Evolutionary conservation across 129 eudicot species (phyloP), one percentile per base, ranked within the genome.

Genomic region (Solidago caesia): DNA sequence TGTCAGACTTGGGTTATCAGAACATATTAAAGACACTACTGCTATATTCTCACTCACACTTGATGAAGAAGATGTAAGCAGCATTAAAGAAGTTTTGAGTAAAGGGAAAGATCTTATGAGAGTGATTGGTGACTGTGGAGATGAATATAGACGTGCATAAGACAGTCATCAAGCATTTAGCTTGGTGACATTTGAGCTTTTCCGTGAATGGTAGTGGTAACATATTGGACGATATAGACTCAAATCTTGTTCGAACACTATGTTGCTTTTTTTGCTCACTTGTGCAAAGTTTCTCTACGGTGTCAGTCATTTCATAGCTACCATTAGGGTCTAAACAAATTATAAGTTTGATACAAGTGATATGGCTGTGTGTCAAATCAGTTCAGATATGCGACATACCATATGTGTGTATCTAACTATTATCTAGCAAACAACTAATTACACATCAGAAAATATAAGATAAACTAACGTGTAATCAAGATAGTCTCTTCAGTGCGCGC

Each of bases 111-210:
- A 95, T 84, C 90, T 95, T 21, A 77, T 84, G 73, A 79, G 74
- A 77, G 77, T 95, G 45, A 95, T 95, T 77, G 99, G 99, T 33
- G 99, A 95, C 68, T 95, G 99, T 77, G 98, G 98, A 56, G 98
- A 94, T 79, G 98, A 94, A 76, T 94, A 94, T 69, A 82, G 98
- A 53, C 96, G 96, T 63, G 85, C 87, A 6, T 92, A 76, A 76
- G 29, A 43, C 67, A 60, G 29, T 49, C 39, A 29, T 33, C 62
- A 29, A 33, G 16, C 62, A n/a, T 64, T 39, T 51, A 7, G 44
- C 33, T 51, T 64, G 77, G 63, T 74, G 39, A 42, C 43, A 41
- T 68, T 45, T 68, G 58, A 47, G 73, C 13, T 49, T 15, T 14
- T 63, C 43, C 8, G 4, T 63, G 27, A 39, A 63, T 8, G 68